Evolutionary conservation across 495 filamentous ascomycete species (phyloP).

Genomic region (Amniculicola lignicola): DNA sequence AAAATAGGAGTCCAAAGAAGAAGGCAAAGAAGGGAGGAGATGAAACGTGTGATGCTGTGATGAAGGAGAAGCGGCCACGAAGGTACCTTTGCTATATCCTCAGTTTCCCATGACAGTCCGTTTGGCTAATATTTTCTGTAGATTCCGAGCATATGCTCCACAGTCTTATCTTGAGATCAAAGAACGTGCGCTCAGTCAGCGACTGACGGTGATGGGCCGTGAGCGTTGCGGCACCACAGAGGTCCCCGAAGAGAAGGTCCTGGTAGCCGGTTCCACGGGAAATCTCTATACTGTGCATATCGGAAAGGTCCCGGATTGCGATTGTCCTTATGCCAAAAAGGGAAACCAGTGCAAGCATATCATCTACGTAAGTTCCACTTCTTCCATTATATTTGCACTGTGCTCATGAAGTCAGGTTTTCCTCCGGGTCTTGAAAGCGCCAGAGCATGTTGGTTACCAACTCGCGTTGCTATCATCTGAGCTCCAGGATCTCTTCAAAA

Average conservation of each 20-base stretch:
- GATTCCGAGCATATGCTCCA: slow-evolving; percentile 39
- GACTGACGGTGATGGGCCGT: slow-evolving; percentile 59
- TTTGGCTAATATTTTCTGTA: slow-evolving; percentile 7
- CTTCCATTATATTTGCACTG: not conserved
- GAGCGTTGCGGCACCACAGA: slow-evolving; percentile 44
- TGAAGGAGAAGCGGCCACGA: slow-evolving; percentile 44
- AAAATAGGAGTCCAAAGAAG: slow-evolving; percentile 9
- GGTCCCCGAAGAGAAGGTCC: slow-evolving; percentile 54
- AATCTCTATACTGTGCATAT: slow-evolving; percentile 68
- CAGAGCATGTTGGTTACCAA: slow-evolving; percentile 65
- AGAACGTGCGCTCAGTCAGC: slow-evolving; percentile 23
- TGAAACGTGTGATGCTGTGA: no score
- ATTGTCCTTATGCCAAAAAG: slow-evolving; percentile 60
- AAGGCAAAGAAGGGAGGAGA: slow-evolving; percentile 9
- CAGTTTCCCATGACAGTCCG: not conserved
- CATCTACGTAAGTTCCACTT: slow-evolving; percentile 56
- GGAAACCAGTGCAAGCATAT: slow-evolving; percentile 78
- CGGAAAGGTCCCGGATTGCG: slow-evolving; percentile 57
- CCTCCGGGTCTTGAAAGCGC: slow-evolving; percentile 62
- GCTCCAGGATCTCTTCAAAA: slow-evolving; percentile 57
- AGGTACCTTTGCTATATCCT: slow-evolving; percentile 40
- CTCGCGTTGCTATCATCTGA: slow-evolving; percentile 66
- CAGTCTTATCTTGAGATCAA: slow-evolving; percentile 44
- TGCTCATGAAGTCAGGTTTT: slow-evolving; percentile 34
- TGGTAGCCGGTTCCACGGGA: slow-evolving; percentile 70